Conservation (phyloP, 129 eudicot genomes). For the Helianthus annuus region DNA sequence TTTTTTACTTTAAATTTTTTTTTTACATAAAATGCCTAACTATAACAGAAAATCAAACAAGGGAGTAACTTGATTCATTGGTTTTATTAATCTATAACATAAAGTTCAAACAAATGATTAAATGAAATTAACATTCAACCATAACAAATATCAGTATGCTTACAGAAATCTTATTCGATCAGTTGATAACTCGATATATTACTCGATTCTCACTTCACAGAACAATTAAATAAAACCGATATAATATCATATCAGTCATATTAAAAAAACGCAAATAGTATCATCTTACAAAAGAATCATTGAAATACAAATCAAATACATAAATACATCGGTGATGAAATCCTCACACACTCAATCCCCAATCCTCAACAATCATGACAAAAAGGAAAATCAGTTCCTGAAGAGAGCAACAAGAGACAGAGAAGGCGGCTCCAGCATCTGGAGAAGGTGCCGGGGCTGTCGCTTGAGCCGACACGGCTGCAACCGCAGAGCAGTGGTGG, state of each 20-base stretch:
- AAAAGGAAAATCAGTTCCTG: slow-evolving; percentile 25
- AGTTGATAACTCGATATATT: no score
- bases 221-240: no score
- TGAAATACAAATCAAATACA: slow-evolving; percentile 12
- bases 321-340: background rate
- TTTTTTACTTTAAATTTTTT: no score
- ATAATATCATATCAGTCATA: background rate
- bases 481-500: slow-evolving; percentile 17
- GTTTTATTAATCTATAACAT: no score
- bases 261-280: background rate
- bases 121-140: no score
- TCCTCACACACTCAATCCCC: background rate
- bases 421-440: slow-evolving; percentile 53
- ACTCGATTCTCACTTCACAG: no score
- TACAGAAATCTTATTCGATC: no score
- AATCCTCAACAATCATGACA: background rate
- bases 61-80: no score
- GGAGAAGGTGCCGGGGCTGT: slow-evolving; percentile 68
- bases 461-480: slow-evolving; percentile 39
- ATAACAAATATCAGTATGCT: no score
- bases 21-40: no score
- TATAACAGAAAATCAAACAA: no score
- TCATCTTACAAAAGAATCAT: slow-evolving; percentile 21
- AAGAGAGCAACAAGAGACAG: slow-evolving; percentile 46
- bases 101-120: no score